Evolutionary conservation across 345 rosid genomes (phyloP).

Genomic region (Populus euphratica): DNA sequence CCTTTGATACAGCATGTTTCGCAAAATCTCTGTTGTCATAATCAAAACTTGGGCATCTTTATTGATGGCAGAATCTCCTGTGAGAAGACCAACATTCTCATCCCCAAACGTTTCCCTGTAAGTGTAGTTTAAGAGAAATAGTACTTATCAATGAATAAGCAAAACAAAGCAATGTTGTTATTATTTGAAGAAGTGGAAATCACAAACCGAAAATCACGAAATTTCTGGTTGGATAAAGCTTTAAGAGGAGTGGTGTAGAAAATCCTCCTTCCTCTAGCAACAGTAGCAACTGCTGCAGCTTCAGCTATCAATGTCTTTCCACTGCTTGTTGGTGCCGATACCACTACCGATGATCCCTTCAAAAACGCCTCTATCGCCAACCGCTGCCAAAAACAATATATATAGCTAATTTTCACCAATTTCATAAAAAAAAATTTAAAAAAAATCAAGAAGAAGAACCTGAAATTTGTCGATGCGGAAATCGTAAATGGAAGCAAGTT

Average conservation of each 20-base stretch:
- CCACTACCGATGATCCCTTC: constrained; percentile 83
- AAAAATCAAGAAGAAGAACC: constrained; percentile 33
- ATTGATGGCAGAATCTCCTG: constrained; percentile 84
- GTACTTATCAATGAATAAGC: background rate
- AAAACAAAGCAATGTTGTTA: background rate
- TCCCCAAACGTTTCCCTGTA: constrained; percentile 87
- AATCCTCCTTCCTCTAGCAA: constrained; percentile 73
- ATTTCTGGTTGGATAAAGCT: constrained; percentile 95
- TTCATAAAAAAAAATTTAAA: background rate
- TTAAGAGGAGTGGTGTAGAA: constrained; percentile 95
- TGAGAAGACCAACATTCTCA: constrained; percentile 80
- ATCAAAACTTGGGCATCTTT: constrained; percentile 81
- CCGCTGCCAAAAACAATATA: constrained; percentile 38
- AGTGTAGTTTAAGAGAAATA: background rate
- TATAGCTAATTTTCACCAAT: background rate
- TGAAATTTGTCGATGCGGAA: constrained; percentile 92
- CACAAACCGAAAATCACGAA: constrained; percentile 81
- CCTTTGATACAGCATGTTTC: constrained; percentile 97
- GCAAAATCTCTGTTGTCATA: constrained; percentile 93
- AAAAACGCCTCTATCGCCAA: constrained; percentile 75
- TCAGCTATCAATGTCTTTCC: constrained; percentile 97
- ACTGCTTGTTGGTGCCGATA: constrained; percentile 94
- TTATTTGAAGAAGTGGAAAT: background rate
- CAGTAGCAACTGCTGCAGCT: constrained; percentile 90
- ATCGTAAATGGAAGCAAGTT: constrained; percentile 72